Evolutionary conservation across 2,329 filamentous ascomycete species (phyloP).

Genomic region (Talaromyces sp.): DNA sequence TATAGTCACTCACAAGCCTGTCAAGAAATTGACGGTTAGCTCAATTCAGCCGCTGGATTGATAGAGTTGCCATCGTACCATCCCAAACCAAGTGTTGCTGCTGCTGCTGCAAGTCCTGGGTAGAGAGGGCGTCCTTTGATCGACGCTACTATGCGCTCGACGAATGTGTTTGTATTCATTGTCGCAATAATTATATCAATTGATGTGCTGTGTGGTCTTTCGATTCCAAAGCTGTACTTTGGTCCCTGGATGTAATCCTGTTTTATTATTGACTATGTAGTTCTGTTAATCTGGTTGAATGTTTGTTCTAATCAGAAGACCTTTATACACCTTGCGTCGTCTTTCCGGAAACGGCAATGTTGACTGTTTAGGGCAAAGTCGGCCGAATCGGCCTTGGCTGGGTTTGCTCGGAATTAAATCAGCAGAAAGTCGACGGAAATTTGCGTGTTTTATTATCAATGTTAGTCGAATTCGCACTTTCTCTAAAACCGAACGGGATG

Average conservation of each 20-base stretch:
- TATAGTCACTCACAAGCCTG: slow-evolving; percentile 10
- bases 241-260: neutral
- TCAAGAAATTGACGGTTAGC: neutral
- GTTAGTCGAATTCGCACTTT: neutral
- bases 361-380: neutral
- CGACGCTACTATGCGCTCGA: neutral
- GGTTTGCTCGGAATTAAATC: neutral
- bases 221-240: neutral
- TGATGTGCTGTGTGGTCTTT: neutral
- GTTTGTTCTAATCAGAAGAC: neutral
- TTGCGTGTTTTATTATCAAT: neutral
- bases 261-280: neutral
- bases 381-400: neutral
- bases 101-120: neutral
- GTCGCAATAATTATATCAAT: neutral
- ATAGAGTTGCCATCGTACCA: neutral
- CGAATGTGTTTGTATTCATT: neutral
- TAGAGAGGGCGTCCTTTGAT: neutral
- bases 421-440: neutral
- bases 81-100: neutral
- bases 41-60: neutral
- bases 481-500: neutral
- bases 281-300: neutral
- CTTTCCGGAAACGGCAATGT: neutral
- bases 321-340: neutral